These are phyloP conservation scores for Aspergillus funiculosus DNA, from an alignment of 495 filamentous ascomycete species.

Conservation along the genomic window DNA sequence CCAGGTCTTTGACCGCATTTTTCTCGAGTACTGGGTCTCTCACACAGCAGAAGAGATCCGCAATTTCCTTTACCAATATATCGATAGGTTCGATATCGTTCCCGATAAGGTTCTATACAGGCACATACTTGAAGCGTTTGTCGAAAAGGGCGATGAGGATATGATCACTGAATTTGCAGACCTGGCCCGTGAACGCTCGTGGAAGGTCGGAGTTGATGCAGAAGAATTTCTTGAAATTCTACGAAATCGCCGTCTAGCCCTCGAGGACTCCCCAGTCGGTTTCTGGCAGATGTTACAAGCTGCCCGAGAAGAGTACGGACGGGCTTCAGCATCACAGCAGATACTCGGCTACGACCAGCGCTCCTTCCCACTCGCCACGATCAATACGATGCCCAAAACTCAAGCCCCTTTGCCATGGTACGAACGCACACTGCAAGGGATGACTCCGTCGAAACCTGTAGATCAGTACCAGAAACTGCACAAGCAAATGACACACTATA, in stretches of 20 bases:
- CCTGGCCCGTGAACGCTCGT: slow-evolving; percentile 28
- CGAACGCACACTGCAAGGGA: slow-evolving; percentile 23
- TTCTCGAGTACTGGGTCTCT: slow-evolving; percentile 39
- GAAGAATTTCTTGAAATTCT: slow-evolving; percentile 26
- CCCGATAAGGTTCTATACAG: slow-evolving; percentile 39
- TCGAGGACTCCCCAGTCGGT: slow-evolving; percentile 34
- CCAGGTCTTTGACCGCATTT: slow-evolving; percentile 38
- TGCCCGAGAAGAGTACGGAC: slow-evolving; percentile 30
- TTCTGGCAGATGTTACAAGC: slow-evolving; percentile 43
- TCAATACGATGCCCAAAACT: slow-evolving; percentile 21
- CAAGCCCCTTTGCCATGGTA: slow-evolving; percentile 21
- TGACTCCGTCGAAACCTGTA: slow-evolving; percentile 25
- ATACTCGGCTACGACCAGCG: slow-evolving; percentile 33
- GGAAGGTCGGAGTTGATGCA: slow-evolving; percentile 31
- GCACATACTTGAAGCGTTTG: slow-evolving; percentile 38
- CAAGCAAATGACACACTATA: slow-evolving; percentile 34
- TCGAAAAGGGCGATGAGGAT: slow-evolving; percentile 33
- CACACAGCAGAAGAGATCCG: slow-evolving; percentile 31
- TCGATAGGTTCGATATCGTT: slow-evolving; percentile 32
- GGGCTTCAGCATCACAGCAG: slow-evolving; percentile 31
- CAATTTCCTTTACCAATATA: slow-evolving; percentile 31
- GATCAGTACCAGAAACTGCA: slow-evolving; percentile 32
- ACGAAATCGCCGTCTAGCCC: slow-evolving; percentile 26
- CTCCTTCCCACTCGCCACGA: slow-evolving; percentile 21
- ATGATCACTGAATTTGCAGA: slow-evolving; percentile 25